Evolutionary conservation across 441 rosid species (phyloP).

Genomic region (Breynia disticha): DNA sequence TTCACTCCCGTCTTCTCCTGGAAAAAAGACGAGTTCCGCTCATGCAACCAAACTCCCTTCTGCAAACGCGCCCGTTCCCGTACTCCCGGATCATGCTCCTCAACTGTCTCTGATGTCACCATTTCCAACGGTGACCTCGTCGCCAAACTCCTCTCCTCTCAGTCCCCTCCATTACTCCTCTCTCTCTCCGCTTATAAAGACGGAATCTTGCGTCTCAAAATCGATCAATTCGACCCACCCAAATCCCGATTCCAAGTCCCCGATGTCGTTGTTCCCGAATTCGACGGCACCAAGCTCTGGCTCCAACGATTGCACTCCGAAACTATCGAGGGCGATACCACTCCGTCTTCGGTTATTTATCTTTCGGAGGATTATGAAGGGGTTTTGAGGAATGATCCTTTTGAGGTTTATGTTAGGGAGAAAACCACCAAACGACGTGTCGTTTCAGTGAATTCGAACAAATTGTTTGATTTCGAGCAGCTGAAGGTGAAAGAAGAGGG

Average conservation of each 20-base stretch:
- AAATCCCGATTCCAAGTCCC: constrained; percentile 80
- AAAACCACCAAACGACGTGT: constrained; percentile 40
- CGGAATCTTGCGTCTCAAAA: constrained; percentile 63
- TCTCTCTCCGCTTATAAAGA: constrained; percentile 57
- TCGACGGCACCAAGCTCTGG: constrained; percentile 68
- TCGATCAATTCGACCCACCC: constrained; percentile 60
- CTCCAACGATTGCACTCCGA: constrained; percentile 43
- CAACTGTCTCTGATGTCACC: constrained; percentile 41
- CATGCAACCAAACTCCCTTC: constrained; percentile 91
- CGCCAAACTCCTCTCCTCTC: constrained; percentile 49
- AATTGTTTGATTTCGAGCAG: constrained; percentile 87
- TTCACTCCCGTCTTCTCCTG: constrained; percentile 46
- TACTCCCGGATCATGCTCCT: constrained; percentile 48
- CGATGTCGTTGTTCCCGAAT: constrained; percentile 55
- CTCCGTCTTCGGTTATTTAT: constrained; percentile 52
- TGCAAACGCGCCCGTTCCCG: constrained; percentile 90
- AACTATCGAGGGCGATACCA: constrained; percentile 39
- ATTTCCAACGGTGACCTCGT: constrained; percentile 64
- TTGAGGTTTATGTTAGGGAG: constrained; percentile 67
- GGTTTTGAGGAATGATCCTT: constrained; percentile 76
- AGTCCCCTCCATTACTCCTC: constrained; percentile 51
- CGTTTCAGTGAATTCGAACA: constrained; percentile 69
- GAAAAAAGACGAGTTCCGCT: constrained; percentile 96
- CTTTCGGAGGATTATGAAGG: constrained; percentile 65
- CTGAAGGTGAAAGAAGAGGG: constrained; percentile 55